Percentiles rank a stretch among this genome's conserved stretches.
Evolutionary conservation across 2,329 filamentous ascomycete species (phyloP).

Genomic region (Fusarium haematococcum): DNA sequence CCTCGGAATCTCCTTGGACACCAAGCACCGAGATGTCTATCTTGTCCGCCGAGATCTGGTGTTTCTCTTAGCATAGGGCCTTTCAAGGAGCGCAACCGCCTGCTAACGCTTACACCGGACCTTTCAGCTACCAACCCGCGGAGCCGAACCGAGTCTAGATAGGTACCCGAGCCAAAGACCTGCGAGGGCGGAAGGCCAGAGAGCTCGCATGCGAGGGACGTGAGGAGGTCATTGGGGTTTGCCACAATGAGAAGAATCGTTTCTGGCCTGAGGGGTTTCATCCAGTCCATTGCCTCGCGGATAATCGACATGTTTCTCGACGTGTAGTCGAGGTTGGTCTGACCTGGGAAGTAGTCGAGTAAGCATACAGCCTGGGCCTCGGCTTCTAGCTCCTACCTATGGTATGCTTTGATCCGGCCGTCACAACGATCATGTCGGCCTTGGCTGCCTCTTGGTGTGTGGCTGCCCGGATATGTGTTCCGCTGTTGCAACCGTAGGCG

Average conservation of each 20-base stretch:
- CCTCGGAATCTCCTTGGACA: conserved; percentile 38
- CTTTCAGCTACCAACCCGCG: conserved; percentile 55
- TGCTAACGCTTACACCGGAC: conserved; percentile 8
- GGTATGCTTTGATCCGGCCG: conserved; percentile 63
- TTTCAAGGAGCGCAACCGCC: background rate
- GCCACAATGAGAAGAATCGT: conserved; percentile 64
- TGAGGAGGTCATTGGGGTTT: conserved; percentile 67
- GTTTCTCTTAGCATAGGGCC: background rate
- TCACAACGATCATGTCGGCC: conserved; percentile 66
- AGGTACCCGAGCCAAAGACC: conserved; percentile 65
- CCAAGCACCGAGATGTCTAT: conserved; percentile 40
- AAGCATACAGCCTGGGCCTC: background rate
- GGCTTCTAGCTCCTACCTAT: conserved; percentile 40
- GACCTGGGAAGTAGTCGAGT: conserved; percentile 16
- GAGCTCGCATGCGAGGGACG: conserved; percentile 60
- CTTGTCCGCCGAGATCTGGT: background rate
- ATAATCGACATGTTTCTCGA: conserved; percentile 62
- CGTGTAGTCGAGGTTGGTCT: conserved; percentile 29
- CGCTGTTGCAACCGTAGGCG: conserved; percentile 57
- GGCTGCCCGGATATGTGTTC: conserved; percentile 57
- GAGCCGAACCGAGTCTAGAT: conserved; percentile 63
- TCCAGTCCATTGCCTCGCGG: conserved; percentile 58
- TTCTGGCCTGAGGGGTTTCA: conserved; percentile 60
- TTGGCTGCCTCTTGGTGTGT: conserved; percentile 62
- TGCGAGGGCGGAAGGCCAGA: conserved; percentile 61